Evolutionary conservation across 148 eudicot genomes (phyloP).

Genomic region (Rheum nobile): DNA sequence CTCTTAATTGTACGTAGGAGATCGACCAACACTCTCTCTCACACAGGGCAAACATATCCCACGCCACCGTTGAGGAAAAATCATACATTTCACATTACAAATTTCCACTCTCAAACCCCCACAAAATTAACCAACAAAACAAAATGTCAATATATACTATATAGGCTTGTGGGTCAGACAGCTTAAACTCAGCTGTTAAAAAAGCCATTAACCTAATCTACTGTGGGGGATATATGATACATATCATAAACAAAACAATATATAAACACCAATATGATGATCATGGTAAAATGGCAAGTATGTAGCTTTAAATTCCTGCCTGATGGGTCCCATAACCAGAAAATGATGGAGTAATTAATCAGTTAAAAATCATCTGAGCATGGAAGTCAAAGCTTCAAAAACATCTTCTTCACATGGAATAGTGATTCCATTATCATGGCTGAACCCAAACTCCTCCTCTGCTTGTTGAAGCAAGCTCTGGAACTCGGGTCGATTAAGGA

Average conservation of each 20-base stretch:
- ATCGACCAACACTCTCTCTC: neutral
- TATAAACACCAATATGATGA: neutral
- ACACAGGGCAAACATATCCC: slow-evolving; percentile 3
- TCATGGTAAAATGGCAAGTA: neutral
- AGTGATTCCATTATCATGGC: slow-evolving; percentile 46
- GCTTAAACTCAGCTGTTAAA: neutral
- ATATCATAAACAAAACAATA: neutral
- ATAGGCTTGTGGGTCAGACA: neutral
- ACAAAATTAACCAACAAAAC: neutral
- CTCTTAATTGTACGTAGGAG: neutral
- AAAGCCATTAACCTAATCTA: slow-evolving; percentile 4
- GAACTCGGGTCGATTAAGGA: slow-evolving; percentile 33
- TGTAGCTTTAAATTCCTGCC: neutral
- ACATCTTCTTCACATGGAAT: slow-evolving; percentile 45
- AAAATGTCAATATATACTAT: slow-evolving; percentile 7
- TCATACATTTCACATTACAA: neutral
- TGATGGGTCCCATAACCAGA: neutral
- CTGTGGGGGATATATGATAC: neutral
- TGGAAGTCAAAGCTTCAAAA: slow-evolving; percentile 29
- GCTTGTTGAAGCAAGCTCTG: slow-evolving; percentile 38
- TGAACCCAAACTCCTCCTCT: slow-evolving; percentile 56
- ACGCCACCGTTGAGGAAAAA: slow-evolving; percentile 6
- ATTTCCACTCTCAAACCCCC: neutral
- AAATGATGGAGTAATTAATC: neutral
- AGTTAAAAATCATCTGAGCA: slow-evolving; percentile 12